A percentile compares a stretch with the other conserved stretches of the same genome.
Evolutionary conservation across 352 stramenopile species (phyloP).

Genomic region (Globisporangium megalacanthum): DNA sequence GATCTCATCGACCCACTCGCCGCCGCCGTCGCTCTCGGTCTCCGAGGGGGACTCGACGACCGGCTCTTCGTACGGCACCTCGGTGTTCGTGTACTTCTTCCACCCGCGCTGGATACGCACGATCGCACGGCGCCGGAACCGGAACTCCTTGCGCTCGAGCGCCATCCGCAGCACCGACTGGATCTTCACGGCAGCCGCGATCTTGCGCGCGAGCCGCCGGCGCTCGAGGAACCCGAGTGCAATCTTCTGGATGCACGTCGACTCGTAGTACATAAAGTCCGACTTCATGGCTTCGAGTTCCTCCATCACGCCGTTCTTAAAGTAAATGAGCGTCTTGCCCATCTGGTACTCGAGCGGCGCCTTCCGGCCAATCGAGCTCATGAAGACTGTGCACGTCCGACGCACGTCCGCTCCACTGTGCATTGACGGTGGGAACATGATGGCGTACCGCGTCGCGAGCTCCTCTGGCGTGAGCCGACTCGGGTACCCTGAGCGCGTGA

Average conservation of each 20-base stretch:
- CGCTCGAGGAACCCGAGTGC: conserved; percentile 78
- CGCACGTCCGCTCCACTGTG: conserved; percentile 62
- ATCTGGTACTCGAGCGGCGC: conserved; percentile 86
- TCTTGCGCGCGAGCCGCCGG: conserved; percentile 54
- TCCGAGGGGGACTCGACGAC: conserved; percentile 26
- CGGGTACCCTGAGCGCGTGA: conserved; percentile 87
- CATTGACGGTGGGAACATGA: conserved; percentile 88
- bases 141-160: conserved; percentile 69
- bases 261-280: conserved; percentile 88
- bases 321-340: conserved; percentile 95
- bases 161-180: conserved; percentile 80
- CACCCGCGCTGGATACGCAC: conserved; percentile 70
- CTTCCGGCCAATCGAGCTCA: conserved; percentile 78
- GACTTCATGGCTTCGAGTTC: conserved; percentile 92
- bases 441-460: conserved; percentile 76
- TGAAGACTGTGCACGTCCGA: conserved; percentile 74
- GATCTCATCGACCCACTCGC: conserved; percentile 44
- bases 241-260: conserved; percentile 81
- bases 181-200: conserved; percentile 63
- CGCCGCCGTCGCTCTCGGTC: conserved; percentile 33
- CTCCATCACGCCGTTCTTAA: conserved; percentile 94
- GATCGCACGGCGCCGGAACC: conserved; percentile 60
- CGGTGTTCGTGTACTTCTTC: conserved; percentile 39
- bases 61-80: conserved; percentile 12
- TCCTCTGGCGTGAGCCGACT: conserved; percentile 88